Conservation (phyloP, 2,329 filamentous ascomycete species). For the Fusarium sp. region DNA sequence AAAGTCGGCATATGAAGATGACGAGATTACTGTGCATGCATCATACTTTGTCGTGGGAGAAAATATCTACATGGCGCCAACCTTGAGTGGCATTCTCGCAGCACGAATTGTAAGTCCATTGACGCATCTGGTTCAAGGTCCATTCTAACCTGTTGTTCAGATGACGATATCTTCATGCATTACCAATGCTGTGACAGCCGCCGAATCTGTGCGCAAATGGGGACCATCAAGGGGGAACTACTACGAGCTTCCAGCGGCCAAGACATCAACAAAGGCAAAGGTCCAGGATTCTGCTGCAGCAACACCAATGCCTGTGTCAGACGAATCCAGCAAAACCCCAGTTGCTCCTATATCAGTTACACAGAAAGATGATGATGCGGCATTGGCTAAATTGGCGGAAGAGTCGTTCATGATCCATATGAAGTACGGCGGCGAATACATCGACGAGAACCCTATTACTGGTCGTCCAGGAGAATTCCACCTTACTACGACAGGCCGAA, state of each 20-base stretch:
- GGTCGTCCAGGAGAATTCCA: constrained; percentile 74
- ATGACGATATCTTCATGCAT: constrained; percentile 67
- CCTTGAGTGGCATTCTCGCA: constrained; percentile 68
- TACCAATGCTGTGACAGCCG: constrained; percentile 62
- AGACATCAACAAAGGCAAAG: constrained; percentile 44
- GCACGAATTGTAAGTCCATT: constrained; percentile 63
- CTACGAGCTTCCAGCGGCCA: constrained; percentile 57
- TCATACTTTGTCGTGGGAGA: constrained; percentile 74
- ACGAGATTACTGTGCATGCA: constrained; percentile 69
- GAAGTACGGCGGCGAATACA: constrained; percentile 71
- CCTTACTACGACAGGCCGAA: constrained; percentile 69
- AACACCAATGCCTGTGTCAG: constrained; percentile 58
- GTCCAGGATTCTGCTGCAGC: constrained; percentile 57
- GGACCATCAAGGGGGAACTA: constrained; percentile 64
- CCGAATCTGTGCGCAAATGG: constrained; percentile 65
- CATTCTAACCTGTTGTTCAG: constrained; percentile 48
- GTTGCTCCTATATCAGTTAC: constrained; percentile 34
- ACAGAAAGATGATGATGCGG: constrained; percentile 54
- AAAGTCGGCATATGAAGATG: constrained; percentile 64
- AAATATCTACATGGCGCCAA: constrained; percentile 75
- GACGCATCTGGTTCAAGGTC: neutral
- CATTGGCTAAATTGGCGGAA: constrained; percentile 63
- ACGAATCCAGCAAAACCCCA: constrained; percentile 47
- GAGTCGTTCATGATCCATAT: constrained; percentile 69
- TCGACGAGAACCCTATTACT: constrained; percentile 76